Percentiles rank a stretch among this genome's conserved stretches.
These are phyloP conservation scores for Nitzschia inconspicua DNA, from an alignment of 108 stramenopile species.

Conservation along the genomic window DNA sequence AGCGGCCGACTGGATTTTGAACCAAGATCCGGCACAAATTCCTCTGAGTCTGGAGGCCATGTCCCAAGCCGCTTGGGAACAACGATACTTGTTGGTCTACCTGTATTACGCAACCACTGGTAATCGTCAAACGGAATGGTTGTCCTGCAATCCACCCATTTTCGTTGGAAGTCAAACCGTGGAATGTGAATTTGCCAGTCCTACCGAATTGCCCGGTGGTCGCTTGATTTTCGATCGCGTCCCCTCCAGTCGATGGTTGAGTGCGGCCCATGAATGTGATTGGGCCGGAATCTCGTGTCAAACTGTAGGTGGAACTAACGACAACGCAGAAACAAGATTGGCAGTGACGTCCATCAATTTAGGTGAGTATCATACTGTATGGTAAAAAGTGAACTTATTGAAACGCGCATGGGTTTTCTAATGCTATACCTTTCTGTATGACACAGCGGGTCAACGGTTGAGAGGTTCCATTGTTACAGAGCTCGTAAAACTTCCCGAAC, in stretches of 20 bases:
- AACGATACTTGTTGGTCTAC: conserved; percentile 24
- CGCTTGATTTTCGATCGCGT: conserved; percentile 9
- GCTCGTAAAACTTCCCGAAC: background rate
- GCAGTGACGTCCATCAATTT: no score
- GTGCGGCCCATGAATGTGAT: conserved; percentile 23
- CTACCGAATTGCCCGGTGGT: conserved; percentile 10
- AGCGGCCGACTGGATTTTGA: conserved; percentile 33
- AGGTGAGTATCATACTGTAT: no score
- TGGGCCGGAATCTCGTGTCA: conserved; percentile 27
- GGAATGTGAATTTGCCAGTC: conserved; percentile 15
- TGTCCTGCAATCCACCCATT: conserved; percentile 30
- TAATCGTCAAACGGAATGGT: conserved; percentile 21
- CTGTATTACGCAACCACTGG: conserved; percentile 24
- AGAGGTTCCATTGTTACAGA: conserved; percentile 10
- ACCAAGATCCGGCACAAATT: conserved; percentile 13
- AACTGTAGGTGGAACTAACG: no score
- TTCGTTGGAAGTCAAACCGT: background rate
- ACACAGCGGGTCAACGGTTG: background rate
- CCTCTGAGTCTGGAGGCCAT: background rate
- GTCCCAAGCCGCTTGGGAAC: conserved; percentile 8
- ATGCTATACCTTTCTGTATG: no score
- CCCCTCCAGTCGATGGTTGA: conserved; percentile 29
- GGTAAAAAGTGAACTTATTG: no score
- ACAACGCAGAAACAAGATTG: no score
- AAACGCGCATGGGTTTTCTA: no score